phyloP scores from a whole-genome alignment of 352 stramenopile genomes.

The Vaucheria bursata region DNA sequence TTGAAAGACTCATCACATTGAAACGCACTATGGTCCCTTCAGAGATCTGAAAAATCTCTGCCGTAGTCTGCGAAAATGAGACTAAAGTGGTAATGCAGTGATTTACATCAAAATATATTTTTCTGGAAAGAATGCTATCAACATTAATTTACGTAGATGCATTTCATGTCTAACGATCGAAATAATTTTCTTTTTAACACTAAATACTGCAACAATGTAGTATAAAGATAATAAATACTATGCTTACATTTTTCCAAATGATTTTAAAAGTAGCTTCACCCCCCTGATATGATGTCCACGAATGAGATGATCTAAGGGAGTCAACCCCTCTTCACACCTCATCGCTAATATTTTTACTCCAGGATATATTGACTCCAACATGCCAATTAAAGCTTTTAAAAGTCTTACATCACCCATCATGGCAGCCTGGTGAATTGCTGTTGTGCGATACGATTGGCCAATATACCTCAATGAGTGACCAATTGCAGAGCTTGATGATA shows the following conservation, averaged over 20 bases:
- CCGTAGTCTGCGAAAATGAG: too few relatives aligned
- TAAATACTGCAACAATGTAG: too few relatives aligned
- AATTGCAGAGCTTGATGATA: neutral
- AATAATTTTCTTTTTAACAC: too few relatives aligned
- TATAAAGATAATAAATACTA: too few relatives aligned
- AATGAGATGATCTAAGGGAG: neutral
- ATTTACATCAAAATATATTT: too few relatives aligned
- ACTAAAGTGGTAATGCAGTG: too few relatives aligned
- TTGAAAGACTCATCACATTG: too few relatives aligned
- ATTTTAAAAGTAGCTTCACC: neutral
- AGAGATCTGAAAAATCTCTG: too few relatives aligned
- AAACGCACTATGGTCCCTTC: too few relatives aligned
- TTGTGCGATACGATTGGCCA: neutral
- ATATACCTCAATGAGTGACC: neutral
- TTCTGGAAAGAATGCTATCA: too few relatives aligned
- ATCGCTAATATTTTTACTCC: neutral
- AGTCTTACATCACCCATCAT: constrained; percentile 2
- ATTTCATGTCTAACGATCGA: too few relatives aligned
- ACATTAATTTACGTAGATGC: too few relatives aligned
- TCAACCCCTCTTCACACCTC: neutral
- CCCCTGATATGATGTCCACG: neutral
- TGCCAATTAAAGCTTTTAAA: neutral
- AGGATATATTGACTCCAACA: neutral
- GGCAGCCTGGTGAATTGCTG: neutral
- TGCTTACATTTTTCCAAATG: neutral